A percentile compares a stretch with the other conserved stretches of the same genome.
Evolutionary conservation across 129 eudicot species (phyloP).

Genomic region (Rutidosis leptorrhynchoides): DNA sequence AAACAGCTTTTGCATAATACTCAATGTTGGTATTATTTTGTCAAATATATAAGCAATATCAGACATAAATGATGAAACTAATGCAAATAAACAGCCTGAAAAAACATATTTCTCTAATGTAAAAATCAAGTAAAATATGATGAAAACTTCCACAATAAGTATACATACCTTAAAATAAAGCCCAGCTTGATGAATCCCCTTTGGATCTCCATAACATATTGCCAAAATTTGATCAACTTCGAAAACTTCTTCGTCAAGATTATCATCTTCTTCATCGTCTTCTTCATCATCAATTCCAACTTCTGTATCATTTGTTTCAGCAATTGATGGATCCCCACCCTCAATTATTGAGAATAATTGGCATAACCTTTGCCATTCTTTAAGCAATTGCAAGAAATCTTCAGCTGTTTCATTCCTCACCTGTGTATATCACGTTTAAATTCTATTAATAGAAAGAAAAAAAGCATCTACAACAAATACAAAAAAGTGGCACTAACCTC

Average conservation of each 20-base stretch:
- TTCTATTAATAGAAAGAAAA: not conserved
- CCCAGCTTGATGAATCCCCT: slow-evolving; percentile 28
- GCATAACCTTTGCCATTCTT: slow-evolving; percentile 75
- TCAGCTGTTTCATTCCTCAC: slow-evolving; percentile 71
- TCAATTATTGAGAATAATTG: slow-evolving; percentile 21
- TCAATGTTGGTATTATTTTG: no score
- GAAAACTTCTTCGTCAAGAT: slow-evolving; percentile 48
- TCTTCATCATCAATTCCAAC: slow-evolving; percentile 28
- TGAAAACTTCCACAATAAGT: not conserved
- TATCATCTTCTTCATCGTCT: slow-evolving; percentile 34
- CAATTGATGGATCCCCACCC: slow-evolving; percentile 6
- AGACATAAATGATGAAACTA: not conserved
- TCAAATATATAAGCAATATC: no score
- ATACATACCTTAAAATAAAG: slow-evolving; percentile 69
- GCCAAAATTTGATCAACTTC: slow-evolving; percentile 59
- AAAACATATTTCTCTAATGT: not conserved
- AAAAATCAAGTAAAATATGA: not conserved
- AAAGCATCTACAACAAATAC: not conserved
- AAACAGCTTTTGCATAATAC: not conserved
- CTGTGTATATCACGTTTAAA: slow-evolving; percentile 19
- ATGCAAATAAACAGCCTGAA: not conserved
- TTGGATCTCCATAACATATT: slow-evolving; percentile 75
- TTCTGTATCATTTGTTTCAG: slow-evolving; percentile 23
- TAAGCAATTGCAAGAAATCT: slow-evolving; percentile 49
- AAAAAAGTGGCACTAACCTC: slow-evolving; percentile 37